phyloP scores from a whole-genome alignment of 257 asterid genomes.

The Penstemon eatonii region DNA sequence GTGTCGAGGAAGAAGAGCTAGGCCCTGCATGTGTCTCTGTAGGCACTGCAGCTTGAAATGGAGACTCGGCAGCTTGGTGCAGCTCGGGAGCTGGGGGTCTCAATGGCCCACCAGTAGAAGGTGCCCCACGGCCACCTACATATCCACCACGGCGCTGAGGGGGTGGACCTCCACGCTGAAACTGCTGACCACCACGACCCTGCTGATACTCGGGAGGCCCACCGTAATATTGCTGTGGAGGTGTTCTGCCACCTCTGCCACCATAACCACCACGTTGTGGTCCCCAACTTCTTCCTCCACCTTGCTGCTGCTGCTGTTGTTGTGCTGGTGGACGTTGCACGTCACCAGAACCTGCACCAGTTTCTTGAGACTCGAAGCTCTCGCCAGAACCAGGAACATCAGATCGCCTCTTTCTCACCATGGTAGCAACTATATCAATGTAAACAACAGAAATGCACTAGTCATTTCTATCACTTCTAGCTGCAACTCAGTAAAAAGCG shows the following conservation, averaged over 20 bases:
- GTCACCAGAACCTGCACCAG: slow-evolving; percentile 57
- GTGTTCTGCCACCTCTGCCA: slow-evolving; percentile 45
- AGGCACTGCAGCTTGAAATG: slow-evolving; percentile 52
- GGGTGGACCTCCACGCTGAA: slow-evolving; percentile 59
- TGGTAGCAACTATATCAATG: slow-evolving; percentile 19
- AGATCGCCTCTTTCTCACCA: slow-evolving; percentile 80
- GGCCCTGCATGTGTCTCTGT: slow-evolving; percentile 45
- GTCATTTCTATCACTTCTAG: background rate
- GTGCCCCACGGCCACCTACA: slow-evolving; percentile 61
- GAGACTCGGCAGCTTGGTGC: slow-evolving; percentile 89
- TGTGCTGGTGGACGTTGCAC: slow-evolving; percentile 53
- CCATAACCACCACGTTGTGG: slow-evolving; percentile 51
- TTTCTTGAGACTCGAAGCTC: slow-evolving; percentile 56
- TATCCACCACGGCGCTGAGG: slow-evolving; percentile 53
- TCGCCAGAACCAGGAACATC: slow-evolving; percentile 65
- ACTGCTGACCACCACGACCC: slow-evolving; percentile 49
- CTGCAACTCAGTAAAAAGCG: background rate
- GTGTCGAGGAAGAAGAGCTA: slow-evolving; percentile 54
- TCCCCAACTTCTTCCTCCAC: slow-evolving; percentile 44
- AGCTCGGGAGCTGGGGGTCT: slow-evolving; percentile 91
- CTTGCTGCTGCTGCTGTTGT: slow-evolving; percentile 45
- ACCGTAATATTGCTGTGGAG: slow-evolving; percentile 40
- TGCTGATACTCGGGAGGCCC: slow-evolving; percentile 45
- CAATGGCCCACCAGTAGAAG: slow-evolving; percentile 67
- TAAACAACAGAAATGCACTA: background rate